phyloP scores from a whole-genome alignment of 805 yeast genomes.

The Helenozyma baotianmanensis region DNA sequence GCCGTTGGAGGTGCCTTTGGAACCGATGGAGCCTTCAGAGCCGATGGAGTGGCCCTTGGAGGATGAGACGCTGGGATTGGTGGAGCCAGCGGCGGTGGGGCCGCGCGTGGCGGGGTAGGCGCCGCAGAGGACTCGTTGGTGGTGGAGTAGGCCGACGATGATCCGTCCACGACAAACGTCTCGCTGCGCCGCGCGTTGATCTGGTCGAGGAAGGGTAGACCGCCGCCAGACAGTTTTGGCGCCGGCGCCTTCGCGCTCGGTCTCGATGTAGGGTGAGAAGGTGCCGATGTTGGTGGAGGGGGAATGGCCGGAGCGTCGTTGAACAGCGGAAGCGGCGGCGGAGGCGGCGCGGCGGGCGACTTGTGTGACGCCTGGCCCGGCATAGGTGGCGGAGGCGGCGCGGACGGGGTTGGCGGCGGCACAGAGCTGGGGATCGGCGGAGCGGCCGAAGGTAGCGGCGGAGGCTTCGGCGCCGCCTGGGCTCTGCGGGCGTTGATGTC shows the following conservation, averaged over 20 bases:
- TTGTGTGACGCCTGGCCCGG: too few species aligned
- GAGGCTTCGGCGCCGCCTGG: constrained; percentile 15
- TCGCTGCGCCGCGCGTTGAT: constrained; percentile 48
- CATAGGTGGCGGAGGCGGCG: constrained; percentile 14
- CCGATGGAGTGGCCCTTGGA: neutral
- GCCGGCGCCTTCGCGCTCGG: constrained; percentile 5
- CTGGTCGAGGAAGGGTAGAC: constrained; percentile 47
- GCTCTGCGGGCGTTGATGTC: constrained; percentile 13
- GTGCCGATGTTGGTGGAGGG: constrained; percentile 16
- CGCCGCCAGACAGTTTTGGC: constrained; percentile 27
- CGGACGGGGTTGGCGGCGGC: constrained; percentile 12
- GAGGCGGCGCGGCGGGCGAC: constrained; percentile 15
- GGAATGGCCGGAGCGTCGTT: too few species aligned
- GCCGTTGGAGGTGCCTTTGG: constrained; percentile 16
- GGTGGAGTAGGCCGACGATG: constrained; percentile 10
- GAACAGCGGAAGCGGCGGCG: constrained; percentile 7
- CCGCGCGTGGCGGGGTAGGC: too few species aligned
- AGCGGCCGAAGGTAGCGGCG: constrained; percentile 15
- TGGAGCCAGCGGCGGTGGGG: constrained; percentile 1
- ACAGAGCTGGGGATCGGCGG: constrained; percentile 16
- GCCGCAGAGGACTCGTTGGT: neutral
- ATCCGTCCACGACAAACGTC: constrained; percentile 38
- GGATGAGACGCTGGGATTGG: constrained; percentile 1
- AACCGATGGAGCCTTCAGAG: constrained; percentile 2
- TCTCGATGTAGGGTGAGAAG: constrained; percentile 20